These are phyloP conservation scores for Coelastrella sp. DNA, from an alignment of 139 green algal species.

Conservation along the genomic window DNA sequence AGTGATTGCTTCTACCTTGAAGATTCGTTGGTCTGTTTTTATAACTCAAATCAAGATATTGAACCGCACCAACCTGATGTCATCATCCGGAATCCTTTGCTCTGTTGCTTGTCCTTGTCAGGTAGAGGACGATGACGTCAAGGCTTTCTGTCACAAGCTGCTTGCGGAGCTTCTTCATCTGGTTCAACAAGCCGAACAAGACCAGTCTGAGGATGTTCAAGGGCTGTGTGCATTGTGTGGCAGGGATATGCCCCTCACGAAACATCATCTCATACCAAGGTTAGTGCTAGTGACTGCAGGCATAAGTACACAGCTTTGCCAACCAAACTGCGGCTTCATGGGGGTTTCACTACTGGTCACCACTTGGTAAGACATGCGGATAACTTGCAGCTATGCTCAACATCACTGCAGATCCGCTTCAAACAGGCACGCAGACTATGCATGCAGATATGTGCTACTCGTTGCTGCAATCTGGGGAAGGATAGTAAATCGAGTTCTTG, in stretches of 20 bases:
- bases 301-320: background rate
- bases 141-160: slow-evolving; percentile 19
- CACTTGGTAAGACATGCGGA: too few species aligned
- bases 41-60: too few species aligned
- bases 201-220: slow-evolving; percentile 12
- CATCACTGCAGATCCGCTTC: too few species aligned
- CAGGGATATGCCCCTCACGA: slow-evolving; percentile 43
- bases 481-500: too few species aligned
- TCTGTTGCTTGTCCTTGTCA: background rate
- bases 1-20: too few species aligned
- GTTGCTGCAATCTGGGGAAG: too few species aligned
- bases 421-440: too few species aligned
- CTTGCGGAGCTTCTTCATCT: background rate
- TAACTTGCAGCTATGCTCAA: too few species aligned
- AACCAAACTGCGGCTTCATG: background rate
- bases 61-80: too few species aligned
- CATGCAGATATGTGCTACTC: too few species aligned
- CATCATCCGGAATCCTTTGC: too few species aligned
- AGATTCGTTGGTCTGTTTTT: too few species aligned
- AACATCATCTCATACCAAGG: slow-evolving; percentile 52
- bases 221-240: slow-evolving; percentile 45
- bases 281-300: background rate
- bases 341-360: background rate
- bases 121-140: slow-evolving; percentile 43
- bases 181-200: background rate